phyloP scores from a whole-genome alignment of 805 yeast species.

The Wickerhamiella australiensis region DNA sequence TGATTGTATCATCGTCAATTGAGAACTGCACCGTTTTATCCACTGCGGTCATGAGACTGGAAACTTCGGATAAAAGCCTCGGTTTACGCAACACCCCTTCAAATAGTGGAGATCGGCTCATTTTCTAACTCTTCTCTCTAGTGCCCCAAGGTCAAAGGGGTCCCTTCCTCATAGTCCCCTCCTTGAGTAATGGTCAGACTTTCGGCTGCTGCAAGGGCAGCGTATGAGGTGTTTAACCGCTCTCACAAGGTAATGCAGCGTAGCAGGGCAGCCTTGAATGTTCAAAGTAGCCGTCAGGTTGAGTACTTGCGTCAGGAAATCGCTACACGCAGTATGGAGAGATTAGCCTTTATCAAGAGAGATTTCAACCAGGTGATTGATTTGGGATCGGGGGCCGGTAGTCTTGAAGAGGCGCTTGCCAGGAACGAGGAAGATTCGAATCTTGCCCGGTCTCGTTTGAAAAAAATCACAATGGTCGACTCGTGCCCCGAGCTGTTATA shows the following conservation, averaged over 20 bases:
- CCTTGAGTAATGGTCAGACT: not conserved
- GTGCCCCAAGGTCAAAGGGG: too few relatives aligned
- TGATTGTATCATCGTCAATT: slow-evolving; percentile 10
- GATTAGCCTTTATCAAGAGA: slow-evolving; percentile 60
- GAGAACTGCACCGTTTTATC: slow-evolving; percentile 4
- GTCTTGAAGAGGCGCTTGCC: slow-evolving; percentile 36
- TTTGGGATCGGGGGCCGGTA: slow-evolving; percentile 64
- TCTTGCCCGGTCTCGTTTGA: slow-evolving; percentile 41
- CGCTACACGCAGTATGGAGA: slow-evolving; percentile 58
- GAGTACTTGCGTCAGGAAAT: slow-evolving; percentile 69
- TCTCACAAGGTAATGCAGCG: slow-evolving; percentile 50
- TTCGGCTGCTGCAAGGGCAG: slow-evolving; percentile 28
- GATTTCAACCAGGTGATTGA: slow-evolving; percentile 51
- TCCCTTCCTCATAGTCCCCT: too few relatives aligned
- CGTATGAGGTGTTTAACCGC: slow-evolving; percentile 50
- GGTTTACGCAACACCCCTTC: slow-evolving; percentile 6
- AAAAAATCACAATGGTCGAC: slow-evolving; percentile 54
- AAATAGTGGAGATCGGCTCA: not conserved
- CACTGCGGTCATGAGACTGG: not conserved
- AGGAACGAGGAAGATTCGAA: slow-evolving; percentile 39
- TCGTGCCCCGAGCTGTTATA: slow-evolving; percentile 41
- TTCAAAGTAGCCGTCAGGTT: slow-evolving; percentile 40
- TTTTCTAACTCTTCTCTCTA: too few relatives aligned
- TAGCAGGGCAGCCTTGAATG: slow-evolving; percentile 37
- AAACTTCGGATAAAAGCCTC: not conserved